Percentiles rank a stretch among this genome's conserved stretches.
These are phyloP conservation scores for Apophysomyces variabilis DNA, from an alignment of 371 early-diverging fungal species.

Conservation along the genomic window DNA sequence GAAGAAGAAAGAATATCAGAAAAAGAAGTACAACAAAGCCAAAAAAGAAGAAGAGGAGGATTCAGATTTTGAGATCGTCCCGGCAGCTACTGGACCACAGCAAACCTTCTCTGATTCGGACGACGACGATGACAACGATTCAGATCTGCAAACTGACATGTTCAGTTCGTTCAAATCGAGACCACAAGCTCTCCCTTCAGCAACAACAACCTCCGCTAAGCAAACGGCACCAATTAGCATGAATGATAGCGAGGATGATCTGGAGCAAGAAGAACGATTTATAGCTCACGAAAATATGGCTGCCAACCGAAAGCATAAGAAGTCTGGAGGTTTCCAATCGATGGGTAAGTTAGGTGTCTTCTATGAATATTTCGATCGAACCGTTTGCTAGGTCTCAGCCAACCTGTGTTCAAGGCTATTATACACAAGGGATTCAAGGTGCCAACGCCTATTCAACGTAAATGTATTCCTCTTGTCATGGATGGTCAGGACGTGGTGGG, in stretches of 20 bases:
- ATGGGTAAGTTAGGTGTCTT: conserved; percentile 73
- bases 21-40: conserved; percentile 42
- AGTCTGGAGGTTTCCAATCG: conserved; percentile 96
- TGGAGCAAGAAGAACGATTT: conserved; percentile 50
- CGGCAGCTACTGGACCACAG: neutral
- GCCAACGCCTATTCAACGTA: conserved; percentile 99
- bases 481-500: conserved; percentile 95
- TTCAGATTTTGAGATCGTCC: conserved; percentile 29
- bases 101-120: conserved; percentile 2
- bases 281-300: conserved; percentile 57
- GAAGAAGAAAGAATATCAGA: conserved; percentile 41
- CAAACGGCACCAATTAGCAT: conserved; percentile 23
- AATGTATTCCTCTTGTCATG: conserved; percentile 91
- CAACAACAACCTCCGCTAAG: conserved; percentile 16
- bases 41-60: conserved; percentile 26
- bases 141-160: conserved; percentile 47
- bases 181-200: conserved; percentile 3
- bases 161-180: conserved; percentile 35
- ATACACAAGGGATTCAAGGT: conserved; percentile 92
- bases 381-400: conserved; percentile 62
- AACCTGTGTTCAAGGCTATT: conserved; percentile 84
- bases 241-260: conserved; percentile 39
- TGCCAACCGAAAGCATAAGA: conserved; percentile 88
- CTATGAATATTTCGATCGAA: neutral
- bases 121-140: conserved; percentile 25